Percentiles rank a stretch among this genome's conserved stretches.
Conservation (phyloP, 108 stramenopile species). For the Fragilaria radians region DNA sequence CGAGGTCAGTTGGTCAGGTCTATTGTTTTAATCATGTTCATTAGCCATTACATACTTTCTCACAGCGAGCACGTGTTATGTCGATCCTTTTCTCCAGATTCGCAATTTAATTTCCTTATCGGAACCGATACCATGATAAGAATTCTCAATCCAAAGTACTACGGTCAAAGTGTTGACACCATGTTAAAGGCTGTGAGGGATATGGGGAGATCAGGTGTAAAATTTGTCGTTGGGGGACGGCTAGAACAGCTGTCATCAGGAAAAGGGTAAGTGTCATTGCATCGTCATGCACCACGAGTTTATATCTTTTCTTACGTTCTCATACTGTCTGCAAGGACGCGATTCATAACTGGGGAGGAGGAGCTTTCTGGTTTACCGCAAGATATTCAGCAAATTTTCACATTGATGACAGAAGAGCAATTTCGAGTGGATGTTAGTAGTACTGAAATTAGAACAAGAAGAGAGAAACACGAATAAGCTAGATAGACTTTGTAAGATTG, state of each 20-base stretch:
- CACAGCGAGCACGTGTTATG: too few species aligned
- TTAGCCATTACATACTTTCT: too few species aligned
- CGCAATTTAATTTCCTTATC: slow-evolving; percentile 62
- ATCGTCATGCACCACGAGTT: neutral
- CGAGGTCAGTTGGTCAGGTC: too few species aligned
- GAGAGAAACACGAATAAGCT: slow-evolving; percentile 4
- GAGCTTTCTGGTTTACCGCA: slow-evolving; percentile 45
- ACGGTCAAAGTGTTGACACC: slow-evolving; percentile 38
- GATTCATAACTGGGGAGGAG: slow-evolving; percentile 63
- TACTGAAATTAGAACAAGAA: slow-evolving; percentile 54
- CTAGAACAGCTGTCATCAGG: slow-evolving; percentile 41
- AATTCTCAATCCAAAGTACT: slow-evolving; percentile 86
- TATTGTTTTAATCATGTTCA: too few species aligned
- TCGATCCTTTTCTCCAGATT: too few species aligned
- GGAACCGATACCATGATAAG: slow-evolving; percentile 87
- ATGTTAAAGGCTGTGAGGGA: slow-evolving; percentile 44
- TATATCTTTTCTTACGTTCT: neutral
- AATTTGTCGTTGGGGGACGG: slow-evolving; percentile 76
- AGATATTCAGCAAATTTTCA: slow-evolving; percentile 56
- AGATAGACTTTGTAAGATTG: neutral
- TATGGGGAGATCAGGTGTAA: slow-evolving; percentile 54
- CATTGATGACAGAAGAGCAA: slow-evolving; percentile 52
- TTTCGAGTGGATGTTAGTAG: slow-evolving; percentile 76
- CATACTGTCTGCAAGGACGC: slow-evolving; percentile 2
- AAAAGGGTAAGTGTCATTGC: neutral